These are phyloP conservation scores for Quercus mongolica DNA, from an alignment of 306 rosid species.

Conservation along the genomic window DNA sequence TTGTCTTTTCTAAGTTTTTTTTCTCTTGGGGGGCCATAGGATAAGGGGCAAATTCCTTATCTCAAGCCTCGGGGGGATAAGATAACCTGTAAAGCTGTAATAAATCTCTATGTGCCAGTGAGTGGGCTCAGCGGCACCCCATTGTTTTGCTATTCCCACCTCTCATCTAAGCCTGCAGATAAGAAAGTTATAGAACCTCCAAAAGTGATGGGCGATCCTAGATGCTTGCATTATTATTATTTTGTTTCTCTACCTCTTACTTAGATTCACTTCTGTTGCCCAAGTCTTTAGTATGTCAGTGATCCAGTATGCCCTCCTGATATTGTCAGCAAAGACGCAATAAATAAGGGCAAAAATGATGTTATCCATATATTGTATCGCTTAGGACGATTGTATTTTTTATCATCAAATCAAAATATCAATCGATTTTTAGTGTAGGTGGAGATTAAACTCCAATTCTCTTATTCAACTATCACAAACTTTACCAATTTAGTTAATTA, in stretches of 20 bases:
- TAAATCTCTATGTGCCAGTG: not conserved
- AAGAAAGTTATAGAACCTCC: constrained; percentile 19
- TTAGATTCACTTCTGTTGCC: not conserved
- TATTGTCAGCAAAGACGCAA: not conserved
- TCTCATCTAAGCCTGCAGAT: constrained; percentile 12
- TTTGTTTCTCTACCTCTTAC: not conserved
- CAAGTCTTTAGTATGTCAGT: not conserved
- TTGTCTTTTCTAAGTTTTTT: constrained; percentile 14
- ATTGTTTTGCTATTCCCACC: constrained; percentile 13
- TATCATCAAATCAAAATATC: accelerated
- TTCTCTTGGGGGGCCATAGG: not conserved
- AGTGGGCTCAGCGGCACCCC: not conserved
- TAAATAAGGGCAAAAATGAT: not conserved
- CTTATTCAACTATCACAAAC: no score
- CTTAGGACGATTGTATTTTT: accelerated
- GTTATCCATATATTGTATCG: not conserved
- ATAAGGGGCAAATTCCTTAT: constrained; percentile 37
- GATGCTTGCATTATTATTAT: constrained; percentile 4
- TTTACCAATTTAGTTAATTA: no score
- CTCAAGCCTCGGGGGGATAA: constrained; percentile 31
- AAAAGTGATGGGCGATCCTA: constrained; percentile 13
- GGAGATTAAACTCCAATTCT: accelerated
- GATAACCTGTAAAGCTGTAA: constrained; percentile 1
- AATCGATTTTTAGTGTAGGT: accelerated
- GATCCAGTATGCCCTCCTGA: not conserved